Base-by-base conservation (phyloP, 208 protist genomes). In the Crithidia thermophila region DNA sequence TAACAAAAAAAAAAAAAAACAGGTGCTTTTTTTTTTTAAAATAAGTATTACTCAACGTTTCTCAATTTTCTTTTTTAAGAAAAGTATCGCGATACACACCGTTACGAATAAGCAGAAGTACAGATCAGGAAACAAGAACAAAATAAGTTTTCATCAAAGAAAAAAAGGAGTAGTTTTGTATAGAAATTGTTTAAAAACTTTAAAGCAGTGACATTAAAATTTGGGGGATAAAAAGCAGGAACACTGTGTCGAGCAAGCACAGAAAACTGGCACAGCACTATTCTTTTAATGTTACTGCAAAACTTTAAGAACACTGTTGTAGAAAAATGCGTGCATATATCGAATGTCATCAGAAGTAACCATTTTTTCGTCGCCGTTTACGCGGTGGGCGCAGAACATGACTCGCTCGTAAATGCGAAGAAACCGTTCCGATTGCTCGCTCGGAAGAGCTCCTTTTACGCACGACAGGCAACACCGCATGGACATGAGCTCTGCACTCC, bases 241-340 rank as follows among this genome's bases (percentile, higher is more conserved):
- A 18, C 10, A 18, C 39, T 68, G 14, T 39, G 25, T 14, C 25
- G n/a, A 43, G 52, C 45, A 23, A 58, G 21, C 23, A 52, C 45
- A 67, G n/a, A 61, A 16, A 49, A 64, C 9, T 52, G 7, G 23
- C 9, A 11, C n/a, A 23, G 10, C 5, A 14, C 10, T 61, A 5
- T 8, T 28, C 8, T 8, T n/a, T 58, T 14, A 25, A 33, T 10
- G 20, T 73, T 65, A 89, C 66, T 91, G 76, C 45, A 96, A 52
- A 43, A 91, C 88, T 30, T 94, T 93, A 16, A 93, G 23, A 36
- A 94, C 76, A 23, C 73, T 91, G 58, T 93, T 92, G 58, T 94
- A 91, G 70, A 92, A 94, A 69, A 96, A 96, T 20, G 81, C 82
- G 62, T 94, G 83, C 51, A 94, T 79, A 79, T 94, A 94, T 30